Evolutionary conservation across 1,284 basidiomycete genomes (phyloP), one percentile per base, ranked within the genome.

Genomic region (Coriolopsis trogii): DNA sequence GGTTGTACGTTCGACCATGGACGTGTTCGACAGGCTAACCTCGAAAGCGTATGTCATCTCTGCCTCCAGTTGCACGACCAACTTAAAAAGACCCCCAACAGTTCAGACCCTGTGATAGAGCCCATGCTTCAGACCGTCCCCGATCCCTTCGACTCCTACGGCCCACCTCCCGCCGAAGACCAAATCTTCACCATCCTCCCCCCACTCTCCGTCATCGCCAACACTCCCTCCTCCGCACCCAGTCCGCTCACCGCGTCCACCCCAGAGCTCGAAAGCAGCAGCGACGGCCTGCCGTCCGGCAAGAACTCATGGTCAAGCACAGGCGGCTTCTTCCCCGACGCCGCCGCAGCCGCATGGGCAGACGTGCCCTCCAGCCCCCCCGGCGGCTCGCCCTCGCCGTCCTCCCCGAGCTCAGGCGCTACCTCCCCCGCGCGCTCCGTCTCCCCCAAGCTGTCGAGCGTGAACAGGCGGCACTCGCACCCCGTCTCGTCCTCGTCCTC

Each of bases 111-210:
- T 23, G 80, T 94, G 45, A 84, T 98, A 54, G 94, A 97, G 68
- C 89, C 89, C 4, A 89, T 98, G 81, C 78, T 97, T 3, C 87
- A 93, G 65, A 81, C 87, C 6, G 84, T 96, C 39, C 94, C 93
- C 10, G 95, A 98, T 69, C 93, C 95, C 20, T 97, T 97, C 58
- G 91, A 95, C 61, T 82, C 91, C 0, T 97, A 97, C 64, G 93
- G 93, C 9, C 91, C 91, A 13, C 85, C 89, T 2, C 90, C 89
- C 60, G 79, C 90, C 46, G 91, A 95, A 66, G 89, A 93, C 61
- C 88, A 95, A 66, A 95, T 98, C 60, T 96, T 97, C 71, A 91
- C 85, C 64, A 95, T 98, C 54, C 79, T 95, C 2, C 84, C 91
- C 16, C 93, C 93, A 24, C 80, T 88, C 47, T 90, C 87, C 30